Base-by-base conservation (phyloP, 2,329 filamentous ascomycete species). In the Helotiales sp. region DNA sequence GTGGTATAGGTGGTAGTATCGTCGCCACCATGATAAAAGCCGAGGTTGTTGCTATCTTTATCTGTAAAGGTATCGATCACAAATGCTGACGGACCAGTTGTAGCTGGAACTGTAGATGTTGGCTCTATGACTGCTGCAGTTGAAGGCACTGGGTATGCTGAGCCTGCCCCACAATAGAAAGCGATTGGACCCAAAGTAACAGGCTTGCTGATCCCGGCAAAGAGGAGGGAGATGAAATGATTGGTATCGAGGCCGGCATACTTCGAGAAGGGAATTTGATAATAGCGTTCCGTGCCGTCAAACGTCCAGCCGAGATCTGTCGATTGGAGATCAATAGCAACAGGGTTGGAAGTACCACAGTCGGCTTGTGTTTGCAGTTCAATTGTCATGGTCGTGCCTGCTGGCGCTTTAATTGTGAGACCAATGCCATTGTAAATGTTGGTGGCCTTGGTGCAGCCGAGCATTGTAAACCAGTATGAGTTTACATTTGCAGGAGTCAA, bases 21-120 rank as follows among this genome's bases (percentile, higher is more conserved):
- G 47, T 86, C 84, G n/a, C 77, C 77, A 9, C 87, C 86, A 69
- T 89, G 86, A 81, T 84, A 89, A 70, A 83, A 80, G 2, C 80
- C 81, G 2, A 89, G 77, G 17, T 81, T 78, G 66, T 90, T 89
- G 25, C 72, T 77, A 59, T 77, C 72, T 2, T 71, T 56, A 62
- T 76, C 77, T 33, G 72, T 72, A 62, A 90, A 90, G 3, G 77
- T 78, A 71, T 90, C 87, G 56, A 90, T 82, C 0, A 88, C 74
- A 29, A 84, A 74, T 12, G 74, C 71, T 15, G 77, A 74, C 25
- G 77, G 77, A 19, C 79, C 76, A 12, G 72, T 63, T 2, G 81
- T 81, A 3, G 79, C 78, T n/a, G 77, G 68, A 13, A 83, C 75
- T 5, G 79, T 82, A 15, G 73, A 73, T 3, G 75, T 76, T 6